Percentiles rank a stretch among this genome's conserved stretches.
Conservation (phyloP, 148 eudicot genomes). For the Rhododendron mucronatum region DNA sequence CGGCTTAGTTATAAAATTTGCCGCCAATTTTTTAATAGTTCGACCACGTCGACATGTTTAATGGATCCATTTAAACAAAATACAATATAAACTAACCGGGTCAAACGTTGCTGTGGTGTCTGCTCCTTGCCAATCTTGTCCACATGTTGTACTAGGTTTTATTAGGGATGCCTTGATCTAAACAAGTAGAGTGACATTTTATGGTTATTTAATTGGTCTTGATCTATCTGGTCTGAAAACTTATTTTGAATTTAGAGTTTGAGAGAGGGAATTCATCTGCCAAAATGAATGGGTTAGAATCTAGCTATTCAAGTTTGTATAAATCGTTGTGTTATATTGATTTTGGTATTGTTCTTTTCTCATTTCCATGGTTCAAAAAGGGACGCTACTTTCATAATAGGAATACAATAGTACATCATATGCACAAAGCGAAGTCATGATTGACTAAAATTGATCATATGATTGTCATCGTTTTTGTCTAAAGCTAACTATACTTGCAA, state of each 20-base stretch:
- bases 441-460: not conserved
- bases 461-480: not conserved
- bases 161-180: not conserved
- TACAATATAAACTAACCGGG: not conserved
- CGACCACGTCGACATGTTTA: not conserved
- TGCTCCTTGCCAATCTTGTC: not conserved
- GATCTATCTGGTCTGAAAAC: not conserved
- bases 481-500: not conserved
- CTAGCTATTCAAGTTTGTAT: not conserved
- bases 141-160: not conserved
- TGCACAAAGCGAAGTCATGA: not conserved
- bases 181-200: not conserved
- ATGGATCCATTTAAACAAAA: not conserved
- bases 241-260: not conserved
- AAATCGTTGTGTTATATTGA: not conserved
- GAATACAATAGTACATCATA: not conserved
- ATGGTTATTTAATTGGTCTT: not conserved
- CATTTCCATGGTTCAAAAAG: not conserved
- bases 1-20: slow-evolving; percentile 13
- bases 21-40: slow-evolving; percentile 5
- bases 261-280: not conserved
- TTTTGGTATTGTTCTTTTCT: not conserved
- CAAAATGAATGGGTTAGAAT: not conserved
- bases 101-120: slow-evolving; percentile 11
- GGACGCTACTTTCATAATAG: not conserved